phyloP scores from a whole-genome alignment of 495 filamentous ascomycete genomes.

The Aspergillus nidulans region DNA sequence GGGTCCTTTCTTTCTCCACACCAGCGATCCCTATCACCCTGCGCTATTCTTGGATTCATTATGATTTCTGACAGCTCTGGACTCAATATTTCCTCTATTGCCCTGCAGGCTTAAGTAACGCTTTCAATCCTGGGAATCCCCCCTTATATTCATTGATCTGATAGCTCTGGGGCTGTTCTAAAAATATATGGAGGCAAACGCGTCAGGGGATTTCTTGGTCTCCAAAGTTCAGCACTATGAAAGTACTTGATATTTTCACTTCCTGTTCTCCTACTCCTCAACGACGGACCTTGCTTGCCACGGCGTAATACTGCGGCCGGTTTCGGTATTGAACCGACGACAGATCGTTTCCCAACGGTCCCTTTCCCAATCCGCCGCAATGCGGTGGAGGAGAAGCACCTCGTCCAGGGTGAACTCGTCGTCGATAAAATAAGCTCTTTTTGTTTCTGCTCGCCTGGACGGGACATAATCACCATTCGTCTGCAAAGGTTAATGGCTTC shows the following conservation, averaged over 20 bases:
- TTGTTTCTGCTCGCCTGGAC: neutral
- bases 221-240: neutral
- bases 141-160: neutral
- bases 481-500: neutral
- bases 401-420: conserved; percentile 14
- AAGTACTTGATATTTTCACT: neutral
- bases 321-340: conserved; percentile 13
- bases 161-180: neutral
- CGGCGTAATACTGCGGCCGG: conserved; percentile 17
- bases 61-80: conserved; percentile 3
- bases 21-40: conserved; percentile 11
- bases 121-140: too few relatives aligned
- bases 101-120: neutral
- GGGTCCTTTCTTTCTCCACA: neutral
- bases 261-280: neutral
- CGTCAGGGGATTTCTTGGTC: neutral
- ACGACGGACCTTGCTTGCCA: conserved; percentile 17
- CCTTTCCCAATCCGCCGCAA: conserved; percentile 16
- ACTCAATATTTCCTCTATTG: neutral
- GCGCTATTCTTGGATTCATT: conserved; percentile 15
- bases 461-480: neutral
- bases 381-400: conserved; percentile 17
- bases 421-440: conserved; percentile 13
- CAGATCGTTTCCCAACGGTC: conserved; percentile 19
- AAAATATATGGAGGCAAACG: neutral